phyloP scores from a whole-genome alignment of 2,329 filamentous ascomycete genomes.

The Acarospora socialis region DNA sequence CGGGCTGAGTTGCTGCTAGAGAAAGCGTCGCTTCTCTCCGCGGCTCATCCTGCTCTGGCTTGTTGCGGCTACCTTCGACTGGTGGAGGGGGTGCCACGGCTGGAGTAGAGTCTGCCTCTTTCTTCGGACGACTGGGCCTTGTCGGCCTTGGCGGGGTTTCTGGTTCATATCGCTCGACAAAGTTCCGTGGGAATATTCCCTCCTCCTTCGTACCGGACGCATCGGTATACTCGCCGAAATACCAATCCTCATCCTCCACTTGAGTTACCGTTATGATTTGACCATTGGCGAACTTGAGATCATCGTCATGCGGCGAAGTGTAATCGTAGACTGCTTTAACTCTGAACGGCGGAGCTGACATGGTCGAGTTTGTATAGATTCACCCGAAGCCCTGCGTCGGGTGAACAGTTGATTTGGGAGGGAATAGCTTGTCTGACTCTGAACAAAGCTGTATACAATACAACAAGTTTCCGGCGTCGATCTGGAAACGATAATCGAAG shows the following conservation, averaged over 20 bases:
- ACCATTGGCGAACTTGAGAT: slow-evolving; percentile 70
- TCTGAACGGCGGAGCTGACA: slow-evolving; percentile 65
- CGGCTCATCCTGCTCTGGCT: slow-evolving; percentile 22
- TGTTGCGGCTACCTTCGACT: slow-evolving; percentile 14
- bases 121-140: slow-evolving; percentile 54
- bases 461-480: no score
- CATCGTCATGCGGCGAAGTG: slow-evolving; percentile 81
- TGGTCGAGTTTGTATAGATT: no score
- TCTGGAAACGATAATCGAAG: no score
- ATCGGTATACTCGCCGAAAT: slow-evolving; percentile 74
- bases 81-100: slow-evolving; percentile 25
- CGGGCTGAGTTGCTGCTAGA: not conserved
- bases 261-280: slow-evolving; percentile 91
- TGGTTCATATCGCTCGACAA: slow-evolving; percentile 92
- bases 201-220: slow-evolving; percentile 58
- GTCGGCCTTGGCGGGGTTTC: slow-evolving; percentile 74
- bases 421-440: no score
- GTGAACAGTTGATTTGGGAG: no score
- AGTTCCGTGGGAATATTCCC: slow-evolving; percentile 90
- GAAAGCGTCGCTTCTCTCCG: slow-evolving; percentile 15
- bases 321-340: slow-evolving; percentile 97
- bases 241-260: slow-evolving; percentile 89
- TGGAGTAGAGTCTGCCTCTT: slow-evolving; percentile 30
- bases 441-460: no score
- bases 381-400: no score